Evolutionary conservation across 164 flowering plant genomes (phyloP).

Genomic region (Stephania cephalantha): DNA sequence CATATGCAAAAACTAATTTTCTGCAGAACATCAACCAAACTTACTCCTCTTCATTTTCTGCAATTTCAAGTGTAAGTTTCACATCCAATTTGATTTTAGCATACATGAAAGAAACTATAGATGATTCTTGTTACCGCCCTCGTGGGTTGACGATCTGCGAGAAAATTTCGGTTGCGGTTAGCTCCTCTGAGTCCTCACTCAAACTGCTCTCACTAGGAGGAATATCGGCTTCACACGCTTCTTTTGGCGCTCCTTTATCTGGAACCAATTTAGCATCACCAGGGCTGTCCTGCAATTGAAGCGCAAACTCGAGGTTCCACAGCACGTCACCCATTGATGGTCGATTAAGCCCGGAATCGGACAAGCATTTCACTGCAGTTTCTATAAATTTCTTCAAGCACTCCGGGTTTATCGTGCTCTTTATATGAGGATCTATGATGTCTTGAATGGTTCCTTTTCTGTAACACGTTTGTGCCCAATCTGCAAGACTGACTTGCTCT

Average conservation of each 20-base stretch:
- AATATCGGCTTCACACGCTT: too few species aligned
- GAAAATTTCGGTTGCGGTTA: conserved; percentile 21
- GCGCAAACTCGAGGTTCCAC: conserved; percentile 59
- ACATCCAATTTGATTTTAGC: too few species aligned
- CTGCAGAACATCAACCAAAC: too few species aligned
- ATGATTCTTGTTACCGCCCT: conserved; percentile 25
- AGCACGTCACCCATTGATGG: conserved; percentile 58
- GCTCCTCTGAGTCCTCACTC: conserved; percentile 18
- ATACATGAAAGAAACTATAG: too few species aligned
- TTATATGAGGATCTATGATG: conserved; percentile 20
- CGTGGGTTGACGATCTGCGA: conserved; percentile 37
- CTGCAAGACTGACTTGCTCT: conserved; percentile 62
- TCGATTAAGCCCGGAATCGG: conserved; percentile 25
- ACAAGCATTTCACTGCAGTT: conserved; percentile 50
- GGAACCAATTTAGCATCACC: conserved; percentile 7
- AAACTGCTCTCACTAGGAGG: too few species aligned
- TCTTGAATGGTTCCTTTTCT: conserved; percentile 25
- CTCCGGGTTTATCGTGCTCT: conserved; percentile 39
- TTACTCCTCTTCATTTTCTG: too few species aligned
- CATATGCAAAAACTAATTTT: too few species aligned
- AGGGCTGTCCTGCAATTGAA: conserved; percentile 34
- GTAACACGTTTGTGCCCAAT: conserved; percentile 8
- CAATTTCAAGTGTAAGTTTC: too few species aligned
- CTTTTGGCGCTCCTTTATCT: neutral
- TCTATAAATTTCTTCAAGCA: conserved; percentile 51